phyloP scores from a whole-genome alignment of 495 filamentous ascomycete genomes.

The Penicillium lagena region DNA sequence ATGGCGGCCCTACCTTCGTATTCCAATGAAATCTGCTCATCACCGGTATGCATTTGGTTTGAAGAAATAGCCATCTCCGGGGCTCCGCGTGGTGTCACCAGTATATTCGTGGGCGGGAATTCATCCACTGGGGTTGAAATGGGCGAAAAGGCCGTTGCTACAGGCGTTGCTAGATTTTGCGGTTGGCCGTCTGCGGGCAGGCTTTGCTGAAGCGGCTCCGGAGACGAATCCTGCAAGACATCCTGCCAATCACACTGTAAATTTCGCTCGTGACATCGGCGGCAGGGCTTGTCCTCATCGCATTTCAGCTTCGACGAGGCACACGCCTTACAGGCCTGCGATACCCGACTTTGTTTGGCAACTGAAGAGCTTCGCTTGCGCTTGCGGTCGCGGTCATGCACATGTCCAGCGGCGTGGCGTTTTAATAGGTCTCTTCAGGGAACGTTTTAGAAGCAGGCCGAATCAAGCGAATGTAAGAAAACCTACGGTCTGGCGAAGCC shows the following conservation, averaged over 20 bases:
- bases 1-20: conserved; percentile 13
- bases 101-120: not conserved
- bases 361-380: conserved; percentile 37
- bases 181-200: too few species aligned
- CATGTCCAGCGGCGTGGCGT: conserved; percentile 47
- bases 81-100: conserved; percentile 26
- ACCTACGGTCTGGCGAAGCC: conserved; percentile 45
- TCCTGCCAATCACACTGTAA: conserved; percentile 39
- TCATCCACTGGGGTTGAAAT: conserved; percentile 12
- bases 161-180: not conserved
- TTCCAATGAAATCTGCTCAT: conserved; percentile 5
- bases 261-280: conserved; percentile 40
- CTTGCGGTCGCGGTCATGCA: conserved; percentile 33
- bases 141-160: conserved; percentile 7
- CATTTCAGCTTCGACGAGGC: conserved; percentile 49
- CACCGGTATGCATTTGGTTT: not conserved
- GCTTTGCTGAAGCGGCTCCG: conserved; percentile 11
- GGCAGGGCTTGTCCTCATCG: conserved; percentile 44
- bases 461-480: not conserved
- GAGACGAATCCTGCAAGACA: conserved; percentile 13
- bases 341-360: conserved; percentile 44
- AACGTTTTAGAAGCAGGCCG: not conserved
- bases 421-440: conserved; percentile 41
- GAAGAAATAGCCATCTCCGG: not conserved
- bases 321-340: conserved; percentile 48